Evolutionary conservation across 345 rosid species (phyloP), one percentile per base, ranked within the genome.

Genomic region (Erodium maritimum): DNA sequence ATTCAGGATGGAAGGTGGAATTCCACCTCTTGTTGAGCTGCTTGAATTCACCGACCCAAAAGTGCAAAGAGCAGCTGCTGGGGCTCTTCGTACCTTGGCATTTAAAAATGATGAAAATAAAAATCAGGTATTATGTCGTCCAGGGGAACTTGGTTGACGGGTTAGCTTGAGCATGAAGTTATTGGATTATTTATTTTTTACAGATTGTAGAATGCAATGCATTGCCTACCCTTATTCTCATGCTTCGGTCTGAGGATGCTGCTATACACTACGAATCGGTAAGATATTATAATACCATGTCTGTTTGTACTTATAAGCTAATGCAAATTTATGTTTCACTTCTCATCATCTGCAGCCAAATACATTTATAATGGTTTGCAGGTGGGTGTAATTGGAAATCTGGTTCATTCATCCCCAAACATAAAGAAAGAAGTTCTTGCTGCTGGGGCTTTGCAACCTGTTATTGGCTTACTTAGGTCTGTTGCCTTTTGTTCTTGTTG

Each of bases 261-360:
- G 96, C 94, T 57, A 93, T 93, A 70, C 99, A 93, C 72, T 93
- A 93, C 79, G 99, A 93, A 79, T 95, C 94, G 76, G 99, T 93
- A 81, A 68, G 88, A 52, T 69, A 21, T 61, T 70, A 24, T 55
- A 10, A 20, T 13, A 55, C 37, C 37, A 33, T 42, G 17, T n/a
- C n/a, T 10, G 17, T 42, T 42, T 7, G 11, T 5, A 29, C 37
- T 12, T 42, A 42, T 42, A 42, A 42, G 14, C 10, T 1, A 55
- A 21, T 55, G 24, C 50, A 24, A 54, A 42, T 57, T 46, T 1
- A 25, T 34, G 45, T 53, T 55, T 37, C 48, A 16, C 33, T 71
- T 33, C 24, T 33, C 19, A 20, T 52, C 55, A 54, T 67, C 62
- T 69, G 57, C 29, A 0, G 63, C 17, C 24, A 61, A 17, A 52